Percentiles rank a stretch among this genome's conserved stretches.
phyloP scores from a whole-genome alignment of 78 protist genomes.

The Polysphondylium violaceum region DNA sequence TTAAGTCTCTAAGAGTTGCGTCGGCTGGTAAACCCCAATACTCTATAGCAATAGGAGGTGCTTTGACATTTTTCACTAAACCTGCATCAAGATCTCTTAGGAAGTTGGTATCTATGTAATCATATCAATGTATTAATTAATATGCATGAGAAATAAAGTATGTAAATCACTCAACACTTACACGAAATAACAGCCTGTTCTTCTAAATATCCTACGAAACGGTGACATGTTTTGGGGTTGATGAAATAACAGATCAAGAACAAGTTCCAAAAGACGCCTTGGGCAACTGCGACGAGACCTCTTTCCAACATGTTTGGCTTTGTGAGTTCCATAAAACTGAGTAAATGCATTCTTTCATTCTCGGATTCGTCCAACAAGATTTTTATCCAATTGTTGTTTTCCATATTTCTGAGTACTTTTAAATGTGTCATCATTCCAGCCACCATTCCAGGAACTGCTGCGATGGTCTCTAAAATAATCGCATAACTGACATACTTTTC shows the following conservation, averaged over 20 bases:
- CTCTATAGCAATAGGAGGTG: conserved; percentile 87
- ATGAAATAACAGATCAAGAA: conserved; percentile 59
- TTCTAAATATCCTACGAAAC: conserved; percentile 94
- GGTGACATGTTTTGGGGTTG: conserved; percentile 82
- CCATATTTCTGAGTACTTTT: conserved; percentile 86
- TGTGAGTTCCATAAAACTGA: conserved; percentile 80
- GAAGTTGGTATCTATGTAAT: conserved; percentile 28
- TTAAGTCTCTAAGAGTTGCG: conserved; percentile 87
- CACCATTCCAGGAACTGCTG: conserved; percentile 92
- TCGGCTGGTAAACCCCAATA: conserved; percentile 87
- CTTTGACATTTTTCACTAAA: conserved; percentile 49
- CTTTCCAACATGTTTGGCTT: conserved; percentile 57
- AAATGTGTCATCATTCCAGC: conserved; percentile 90
- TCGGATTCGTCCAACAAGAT: conserved; percentile 89
- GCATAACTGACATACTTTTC: conserved; percentile 72
- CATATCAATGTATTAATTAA: neutral
- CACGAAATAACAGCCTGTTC: conserved; percentile 88
- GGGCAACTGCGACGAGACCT: conserved; percentile 48
- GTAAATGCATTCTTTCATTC: conserved; percentile 96
- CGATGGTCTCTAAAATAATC: conserved; percentile 67
- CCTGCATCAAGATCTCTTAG: conserved; percentile 66
- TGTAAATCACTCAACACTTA: neutral
- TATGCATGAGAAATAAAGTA: neutral
- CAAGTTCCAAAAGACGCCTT: conserved; percentile 70
- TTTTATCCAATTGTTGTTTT: conserved; percentile 87